phyloP scores from a whole-genome alignment of 176 grass and related monocot genomes.

The Oryza meridionalis region DNA sequence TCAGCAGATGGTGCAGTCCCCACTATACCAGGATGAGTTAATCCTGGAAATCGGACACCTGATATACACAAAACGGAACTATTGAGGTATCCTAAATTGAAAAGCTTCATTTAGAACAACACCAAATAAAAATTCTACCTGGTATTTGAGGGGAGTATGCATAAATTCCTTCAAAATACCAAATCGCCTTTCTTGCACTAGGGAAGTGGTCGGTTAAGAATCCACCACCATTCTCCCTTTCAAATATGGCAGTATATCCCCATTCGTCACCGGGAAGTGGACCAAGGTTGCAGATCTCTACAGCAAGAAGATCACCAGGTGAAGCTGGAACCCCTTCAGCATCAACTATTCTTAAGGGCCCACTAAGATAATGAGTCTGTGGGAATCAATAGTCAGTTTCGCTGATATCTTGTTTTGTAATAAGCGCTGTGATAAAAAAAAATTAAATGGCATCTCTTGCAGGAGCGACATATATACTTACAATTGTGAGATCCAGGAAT shows the following conservation, averaged over 20 bases:
- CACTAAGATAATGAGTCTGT: constrained; percentile 91
- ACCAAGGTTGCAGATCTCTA: constrained; percentile 92
- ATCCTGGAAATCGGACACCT: constrained; percentile 89
- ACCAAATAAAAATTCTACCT: constrained; percentile 45
- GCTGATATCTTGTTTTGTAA: constrained; percentile 1
- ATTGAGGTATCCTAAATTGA: constrained; percentile 8
- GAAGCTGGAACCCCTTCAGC: constrained; percentile 71
- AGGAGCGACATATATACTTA: constrained; percentile 44
- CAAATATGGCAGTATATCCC: constrained; percentile 93
- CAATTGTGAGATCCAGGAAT: constrained; percentile 66
- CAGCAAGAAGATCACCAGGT: constrained; percentile 84
- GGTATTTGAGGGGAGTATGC: constrained; percentile 89
- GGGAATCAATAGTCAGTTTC: constrained; percentile 29
- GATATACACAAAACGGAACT: constrained; percentile 18
- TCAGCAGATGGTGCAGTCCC: constrained; percentile 87
- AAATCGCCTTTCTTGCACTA: constrained; percentile 82
- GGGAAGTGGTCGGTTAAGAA: constrained; percentile 94
- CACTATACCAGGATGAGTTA: constrained; percentile 87
- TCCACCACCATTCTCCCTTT: constrained; percentile 91
- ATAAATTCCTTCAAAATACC: constrained; percentile 99
- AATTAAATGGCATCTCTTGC: constrained; percentile 7
- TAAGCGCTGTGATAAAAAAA: neutral
- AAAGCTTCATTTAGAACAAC: constrained; percentile 13
- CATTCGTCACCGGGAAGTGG: constrained; percentile 87
- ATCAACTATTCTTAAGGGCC: constrained; percentile 82